These are phyloP conservation scores for Hirsutella thompsonii DNA, from an alignment of 2,329 filamentous ascomycete genomes.

Conservation along the genomic window DNA sequence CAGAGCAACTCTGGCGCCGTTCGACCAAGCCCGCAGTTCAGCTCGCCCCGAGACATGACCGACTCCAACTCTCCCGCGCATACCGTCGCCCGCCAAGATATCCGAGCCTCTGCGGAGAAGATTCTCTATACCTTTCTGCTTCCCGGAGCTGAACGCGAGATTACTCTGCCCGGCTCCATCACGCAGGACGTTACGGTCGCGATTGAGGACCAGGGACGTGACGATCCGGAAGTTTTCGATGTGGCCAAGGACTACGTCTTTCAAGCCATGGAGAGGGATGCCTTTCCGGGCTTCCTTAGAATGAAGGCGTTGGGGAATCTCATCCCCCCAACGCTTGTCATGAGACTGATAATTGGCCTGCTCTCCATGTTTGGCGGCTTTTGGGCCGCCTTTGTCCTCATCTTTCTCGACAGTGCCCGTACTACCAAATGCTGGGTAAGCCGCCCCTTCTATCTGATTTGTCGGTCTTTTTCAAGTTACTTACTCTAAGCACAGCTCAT, in stretches of 20 bases:
- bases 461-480: not conserved
- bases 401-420: constrained; percentile 72
- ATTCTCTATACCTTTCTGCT: constrained; percentile 97
- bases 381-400: constrained; percentile 87
- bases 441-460: constrained; percentile 8
- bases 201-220: constrained; percentile 82
- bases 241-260: constrained; percentile 98
- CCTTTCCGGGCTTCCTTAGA: constrained; percentile 92
- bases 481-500: constrained; percentile 39
- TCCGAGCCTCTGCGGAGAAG: constrained; percentile 89
- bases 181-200: constrained; percentile 73
- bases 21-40: constrained; percentile 42
- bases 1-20: constrained; percentile 32
- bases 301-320: constrained; percentile 94
- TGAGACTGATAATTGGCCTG: constrained; percentile 75
- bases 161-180: constrained; percentile 80
- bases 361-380: constrained; percentile 77
- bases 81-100: constrained; percentile 76
- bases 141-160: constrained; percentile 91
- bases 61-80: constrained; percentile 76
- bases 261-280: constrained; percentile 98
- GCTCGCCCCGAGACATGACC: constrained; percentile 47
- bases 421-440: constrained; percentile 73
- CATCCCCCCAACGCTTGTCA: constrained; percentile 78
- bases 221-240: constrained; percentile 96